Evolutionary conservation across 106 monocot genomes (phyloP).

Genomic region (Gastrodia elata): DNA sequence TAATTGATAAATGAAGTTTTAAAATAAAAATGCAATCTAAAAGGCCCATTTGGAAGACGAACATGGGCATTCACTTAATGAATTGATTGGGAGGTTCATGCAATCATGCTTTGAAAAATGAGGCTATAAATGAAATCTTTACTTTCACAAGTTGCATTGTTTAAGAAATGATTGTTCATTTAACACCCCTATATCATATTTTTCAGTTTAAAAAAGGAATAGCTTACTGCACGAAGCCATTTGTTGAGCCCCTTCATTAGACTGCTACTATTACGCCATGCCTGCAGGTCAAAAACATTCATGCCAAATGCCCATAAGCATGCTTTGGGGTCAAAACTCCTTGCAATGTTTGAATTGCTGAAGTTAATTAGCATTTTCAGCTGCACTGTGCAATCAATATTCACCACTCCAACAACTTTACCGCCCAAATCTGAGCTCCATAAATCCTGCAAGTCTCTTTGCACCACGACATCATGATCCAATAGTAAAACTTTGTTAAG

Average conservation of each 20-base stretch:
- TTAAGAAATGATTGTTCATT: too few species aligned
- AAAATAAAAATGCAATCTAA: background rate
- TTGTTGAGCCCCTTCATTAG: constrained; percentile 43
- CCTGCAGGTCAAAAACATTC: constrained; percentile 75
- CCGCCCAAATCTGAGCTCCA: constrained; percentile 64
- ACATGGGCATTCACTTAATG: too few species aligned
- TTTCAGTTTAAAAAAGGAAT: background rate
- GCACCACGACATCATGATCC: constrained; percentile 90
- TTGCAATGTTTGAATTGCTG: constrained; percentile 36
- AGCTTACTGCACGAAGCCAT: constrained; percentile 59
- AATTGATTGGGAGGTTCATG: too few species aligned
- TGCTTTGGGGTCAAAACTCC: constrained; percentile 36
- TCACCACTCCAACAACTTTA: constrained; percentile 69
- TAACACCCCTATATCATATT: too few species aligned
- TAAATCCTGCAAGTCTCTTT: constrained; percentile 48
- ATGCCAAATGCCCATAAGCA: constrained; percentile 78
- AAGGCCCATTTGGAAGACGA: too few species aligned
- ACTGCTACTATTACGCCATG: constrained; percentile 48
- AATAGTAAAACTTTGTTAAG: constrained; percentile 66
- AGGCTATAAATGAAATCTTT: too few species aligned
- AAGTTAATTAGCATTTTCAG: constrained; percentile 51
- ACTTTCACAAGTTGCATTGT: too few species aligned
- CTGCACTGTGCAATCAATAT: constrained; percentile 26
- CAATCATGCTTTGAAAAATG: too few species aligned
- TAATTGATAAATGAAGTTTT: background rate